Conservation (phyloP, 2,329 filamentous ascomycete genomes). For the Neophaeococcomyces mojaviensis region DNA sequence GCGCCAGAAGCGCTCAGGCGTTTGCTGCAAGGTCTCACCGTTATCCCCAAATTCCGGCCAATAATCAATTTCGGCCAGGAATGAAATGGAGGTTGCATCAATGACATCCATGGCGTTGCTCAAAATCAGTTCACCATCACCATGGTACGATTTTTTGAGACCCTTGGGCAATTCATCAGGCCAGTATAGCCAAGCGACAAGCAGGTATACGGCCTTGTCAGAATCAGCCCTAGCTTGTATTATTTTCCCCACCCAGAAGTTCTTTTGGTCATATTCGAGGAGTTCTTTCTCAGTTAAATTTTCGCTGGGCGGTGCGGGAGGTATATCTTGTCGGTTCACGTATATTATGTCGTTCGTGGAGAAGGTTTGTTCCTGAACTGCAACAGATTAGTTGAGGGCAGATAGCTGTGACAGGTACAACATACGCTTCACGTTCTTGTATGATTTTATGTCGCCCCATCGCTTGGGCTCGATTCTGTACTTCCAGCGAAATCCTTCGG, state of each 20-base stretch:
- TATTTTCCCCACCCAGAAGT: conserved; percentile 66
- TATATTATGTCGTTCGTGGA: conserved; percentile 37
- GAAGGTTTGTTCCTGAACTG: conserved; percentile 37
- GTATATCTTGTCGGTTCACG: conserved; percentile 29
- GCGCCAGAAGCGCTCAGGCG: conserved; percentile 52
- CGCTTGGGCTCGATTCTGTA: conserved; percentile 28
- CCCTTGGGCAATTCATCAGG: conserved; percentile 45
- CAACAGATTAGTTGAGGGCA: background rate
- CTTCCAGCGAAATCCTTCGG: conserved; percentile 17
- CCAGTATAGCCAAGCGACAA: conserved; percentile 54
- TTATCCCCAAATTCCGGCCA: conserved; percentile 43
- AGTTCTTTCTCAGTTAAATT: conserved; percentile 15
- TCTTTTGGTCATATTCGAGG: conserved; percentile 24
- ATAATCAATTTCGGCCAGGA: conserved; percentile 36
- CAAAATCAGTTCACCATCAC: conserved; percentile 43
- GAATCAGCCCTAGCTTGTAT: conserved; percentile 68
- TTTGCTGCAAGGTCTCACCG: conserved; percentile 46
- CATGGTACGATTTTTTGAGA: conserved; percentile 39
- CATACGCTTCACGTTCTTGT: conserved; percentile 42
- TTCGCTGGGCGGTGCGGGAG: conserved; percentile 10
- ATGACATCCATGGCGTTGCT: conserved; percentile 51
- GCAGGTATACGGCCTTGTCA: conserved; percentile 56
- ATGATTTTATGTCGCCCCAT: conserved; percentile 35
- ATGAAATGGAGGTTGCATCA: conserved; percentile 44
- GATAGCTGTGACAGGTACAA: conserved; percentile 4